These are phyloP conservation scores for Tephrocybe sp. DNA, from an alignment of 768 basidiomycete genomes.

Conservation along the genomic window DNA sequence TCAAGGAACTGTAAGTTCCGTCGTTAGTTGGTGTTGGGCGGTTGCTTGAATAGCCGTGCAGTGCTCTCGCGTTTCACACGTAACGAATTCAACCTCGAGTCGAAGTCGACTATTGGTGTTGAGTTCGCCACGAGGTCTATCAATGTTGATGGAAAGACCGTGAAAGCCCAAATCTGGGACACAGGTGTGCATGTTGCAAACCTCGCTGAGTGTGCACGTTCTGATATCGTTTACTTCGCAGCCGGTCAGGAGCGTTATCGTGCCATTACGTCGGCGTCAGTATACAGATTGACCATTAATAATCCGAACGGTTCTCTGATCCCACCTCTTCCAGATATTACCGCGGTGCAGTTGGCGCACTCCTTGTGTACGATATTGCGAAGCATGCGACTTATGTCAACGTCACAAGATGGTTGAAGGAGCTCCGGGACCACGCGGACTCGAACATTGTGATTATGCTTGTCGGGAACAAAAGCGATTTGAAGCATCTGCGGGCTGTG, in stretches of 20 bases:
- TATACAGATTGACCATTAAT: slow-evolving; percentile 14
- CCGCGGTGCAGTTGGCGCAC: slow-evolving; percentile 91
- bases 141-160: slow-evolving; percentile 92
- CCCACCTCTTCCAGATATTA: slow-evolving; percentile 67
- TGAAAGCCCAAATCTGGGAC: slow-evolving; percentile 99
- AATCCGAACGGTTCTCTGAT: background rate
- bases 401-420: slow-evolving; percentile 95
- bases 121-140: slow-evolving; percentile 97
- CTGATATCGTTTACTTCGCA: slow-evolving; percentile 25
- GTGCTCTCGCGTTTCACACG: slow-evolving; percentile 99
- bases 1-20: slow-evolving; percentile 59
- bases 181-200: slow-evolving; percentile 55
- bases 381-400: slow-evolving; percentile 94
- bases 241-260: slow-evolving; percentile 98
- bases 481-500: slow-evolving; percentile 95
- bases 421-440: slow-evolving; percentile 92
- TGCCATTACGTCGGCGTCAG: slow-evolving; percentile 94
- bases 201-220: background rate
- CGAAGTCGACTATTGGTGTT: slow-evolving; percentile 98
- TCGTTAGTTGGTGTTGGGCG: background rate
- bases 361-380: slow-evolving; percentile 92
- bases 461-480: slow-evolving; percentile 98
- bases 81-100: slow-evolving; percentile 98
- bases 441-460: slow-evolving; percentile 95
- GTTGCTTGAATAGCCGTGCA: slow-evolving; percentile 29